A percentile compares a stretch with the other conserved stretches of the same genome.
Conservation (phyloP, 2,329 filamentous ascomycete genomes). For the Paecilomyces fulvus region DNA sequence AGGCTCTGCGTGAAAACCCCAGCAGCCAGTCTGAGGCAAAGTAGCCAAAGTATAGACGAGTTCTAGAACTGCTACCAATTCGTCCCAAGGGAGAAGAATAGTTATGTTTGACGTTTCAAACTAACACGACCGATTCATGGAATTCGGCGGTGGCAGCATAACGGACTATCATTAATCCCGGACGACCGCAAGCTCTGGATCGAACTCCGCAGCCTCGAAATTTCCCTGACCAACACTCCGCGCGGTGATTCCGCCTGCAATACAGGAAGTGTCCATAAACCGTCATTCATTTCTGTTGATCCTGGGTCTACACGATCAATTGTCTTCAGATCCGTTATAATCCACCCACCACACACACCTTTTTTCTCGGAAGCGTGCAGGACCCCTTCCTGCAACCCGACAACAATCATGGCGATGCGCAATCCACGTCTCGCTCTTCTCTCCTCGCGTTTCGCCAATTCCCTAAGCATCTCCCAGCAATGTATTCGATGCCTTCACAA, state of each 20-base stretch:
- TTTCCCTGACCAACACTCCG: neutral
- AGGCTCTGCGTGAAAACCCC: neutral
- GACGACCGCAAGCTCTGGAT: neutral
- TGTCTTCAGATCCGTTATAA: neutral
- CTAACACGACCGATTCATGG: neutral
- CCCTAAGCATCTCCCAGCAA: constrained; percentile 18
- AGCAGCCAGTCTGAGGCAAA: neutral
- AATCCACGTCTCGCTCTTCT: constrained; percentile 17
- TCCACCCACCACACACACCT: neutral
- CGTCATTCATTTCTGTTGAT: neutral
- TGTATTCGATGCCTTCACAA: constrained; percentile 36
- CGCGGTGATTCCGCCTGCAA: neutral
- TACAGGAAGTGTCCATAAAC: neutral
- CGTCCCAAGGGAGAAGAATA: neutral
- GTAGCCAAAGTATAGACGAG: neutral
- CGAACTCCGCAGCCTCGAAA: constrained; percentile 2
- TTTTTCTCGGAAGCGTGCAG: neutral
- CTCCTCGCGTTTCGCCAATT: constrained; percentile 17
- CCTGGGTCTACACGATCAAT: neutral
- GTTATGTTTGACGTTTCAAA: neutral
- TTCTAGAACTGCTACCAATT: neutral
- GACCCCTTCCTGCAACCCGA: constrained; percentile 3
- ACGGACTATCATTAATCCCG: constrained; percentile 7
- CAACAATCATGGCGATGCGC: constrained; percentile 21
- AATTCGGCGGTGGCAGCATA: neutral